A percentile compares a stretch with the other conserved stretches of the same genome.
These are phyloP conservation scores for Daucus carota DNA, from an alignment of 129 eudicot genomes.

Conservation along the genomic window DH1_v3.0 NC_030384.2:49136001-49136500, in stretches of 20 bases:
- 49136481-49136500: slow-evolving; percentile 88
- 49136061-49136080: background rate
- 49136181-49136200: slow-evolving; percentile 69
- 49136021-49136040: background rate
- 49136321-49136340: slow-evolving; percentile 59
- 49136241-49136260: slow-evolving; percentile 57
- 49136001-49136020: background rate
- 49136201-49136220: slow-evolving; percentile 73
- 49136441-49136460: slow-evolving; percentile 3
- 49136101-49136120: background rate
- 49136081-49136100: background rate
- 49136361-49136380: slow-evolving; percentile 80
- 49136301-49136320: slow-evolving; percentile 29
- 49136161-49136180: slow-evolving; percentile 86
- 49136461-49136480: slow-evolving; percentile 68
- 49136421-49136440: background rate
- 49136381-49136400: slow-evolving; percentile 1
- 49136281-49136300: slow-evolving; percentile 31
- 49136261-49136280: slow-evolving; percentile 55
- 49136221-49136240: slow-evolving; percentile 62
- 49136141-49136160: slow-evolving; percentile 62
- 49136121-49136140: background rate
- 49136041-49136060: background rate
- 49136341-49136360: slow-evolving; percentile 73
- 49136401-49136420: background rate